Percentiles rank a stretch among this genome's conserved stretches.
These are phyloP conservation scores for Melaleuca quinquenervia DNA, from an alignment of 345 rosid genomes.

Conservation along the genomic window DNA sequence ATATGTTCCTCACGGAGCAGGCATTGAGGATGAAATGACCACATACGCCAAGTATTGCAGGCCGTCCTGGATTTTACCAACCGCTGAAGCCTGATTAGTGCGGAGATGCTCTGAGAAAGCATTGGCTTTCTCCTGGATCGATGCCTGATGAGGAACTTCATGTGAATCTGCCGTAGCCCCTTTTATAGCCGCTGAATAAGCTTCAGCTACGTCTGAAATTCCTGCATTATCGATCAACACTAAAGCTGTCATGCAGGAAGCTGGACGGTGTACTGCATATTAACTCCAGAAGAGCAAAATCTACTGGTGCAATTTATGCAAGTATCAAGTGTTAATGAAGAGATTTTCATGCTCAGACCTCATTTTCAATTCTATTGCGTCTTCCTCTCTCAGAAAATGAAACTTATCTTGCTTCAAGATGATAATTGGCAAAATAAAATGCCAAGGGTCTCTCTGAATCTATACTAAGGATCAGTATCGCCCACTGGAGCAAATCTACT, in stretches of 20 bases:
- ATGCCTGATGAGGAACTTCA: background rate
- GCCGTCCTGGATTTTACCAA: constrained; percentile 3
- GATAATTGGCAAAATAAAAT: background rate
- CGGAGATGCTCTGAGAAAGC: constrained; percentile 2
- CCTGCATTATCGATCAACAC: constrained; percentile 23
- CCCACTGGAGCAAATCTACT: background rate
- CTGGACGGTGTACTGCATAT: background rate
- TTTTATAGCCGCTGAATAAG: constrained; percentile 22
- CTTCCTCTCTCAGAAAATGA: background rate
- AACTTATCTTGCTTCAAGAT: background rate
- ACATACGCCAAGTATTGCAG: background rate
- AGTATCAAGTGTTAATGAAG: background rate
- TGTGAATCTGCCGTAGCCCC: background rate
- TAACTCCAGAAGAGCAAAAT: background rate
- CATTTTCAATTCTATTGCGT: background rate
- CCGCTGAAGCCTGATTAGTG: background rate
- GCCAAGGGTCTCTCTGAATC: background rate
- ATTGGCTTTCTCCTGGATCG: background rate
- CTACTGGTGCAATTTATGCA: background rate
- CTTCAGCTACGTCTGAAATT: constrained; percentile 80
- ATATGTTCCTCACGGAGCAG: constrained; percentile 32
- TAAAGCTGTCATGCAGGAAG: background rate
- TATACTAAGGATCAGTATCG: background rate
- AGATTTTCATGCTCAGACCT: background rate
- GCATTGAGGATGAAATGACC: constrained; percentile 43